These are phyloP conservation scores for Nemania abortiva DNA, from an alignment of 2,329 filamentous ascomycete genomes.

Conservation along the genomic window DNA sequence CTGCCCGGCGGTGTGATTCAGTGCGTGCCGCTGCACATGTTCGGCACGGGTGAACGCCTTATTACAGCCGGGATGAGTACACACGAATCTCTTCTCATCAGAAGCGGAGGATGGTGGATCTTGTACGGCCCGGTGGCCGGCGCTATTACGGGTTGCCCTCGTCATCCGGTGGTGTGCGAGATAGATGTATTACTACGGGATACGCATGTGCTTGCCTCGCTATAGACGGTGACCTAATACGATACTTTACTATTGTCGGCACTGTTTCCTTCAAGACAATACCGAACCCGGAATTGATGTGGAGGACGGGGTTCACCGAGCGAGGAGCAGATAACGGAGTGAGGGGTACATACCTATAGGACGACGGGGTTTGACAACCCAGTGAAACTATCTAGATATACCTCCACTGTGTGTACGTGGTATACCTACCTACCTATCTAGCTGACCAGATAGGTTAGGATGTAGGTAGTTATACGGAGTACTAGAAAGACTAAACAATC, in stretches of 20 bases:
- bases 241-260: neutral
- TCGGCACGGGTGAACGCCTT: constrained; percentile 69
- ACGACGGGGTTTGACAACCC: neutral
- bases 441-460: neutral
- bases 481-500: neutral
- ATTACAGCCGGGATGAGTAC: constrained; percentile 60
- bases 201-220: neutral
- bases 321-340: neutral
- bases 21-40: constrained; percentile 68
- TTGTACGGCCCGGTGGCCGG: constrained; percentile 1
- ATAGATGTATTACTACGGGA: neutral
- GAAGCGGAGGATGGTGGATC: constrained; percentile 4
- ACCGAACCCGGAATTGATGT: neutral
- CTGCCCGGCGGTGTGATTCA: constrained; percentile 67
- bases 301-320: constrained; percentile 6
- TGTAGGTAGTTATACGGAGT: neutral
- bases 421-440: neutral
- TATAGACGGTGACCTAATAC: neutral
- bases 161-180: constrained; percentile 10
- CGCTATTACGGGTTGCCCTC: constrained; percentile 12
- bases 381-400: neutral
- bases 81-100: constrained; percentile 46
- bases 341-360: neutral
- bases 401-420: neutral
- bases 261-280: neutral